A percentile compares a stretch with the other conserved stretches of the same genome.
phyloP scores from a whole-genome alignment of 169 alveolate genomes.

The Plasmodium yoelii region DNA sequence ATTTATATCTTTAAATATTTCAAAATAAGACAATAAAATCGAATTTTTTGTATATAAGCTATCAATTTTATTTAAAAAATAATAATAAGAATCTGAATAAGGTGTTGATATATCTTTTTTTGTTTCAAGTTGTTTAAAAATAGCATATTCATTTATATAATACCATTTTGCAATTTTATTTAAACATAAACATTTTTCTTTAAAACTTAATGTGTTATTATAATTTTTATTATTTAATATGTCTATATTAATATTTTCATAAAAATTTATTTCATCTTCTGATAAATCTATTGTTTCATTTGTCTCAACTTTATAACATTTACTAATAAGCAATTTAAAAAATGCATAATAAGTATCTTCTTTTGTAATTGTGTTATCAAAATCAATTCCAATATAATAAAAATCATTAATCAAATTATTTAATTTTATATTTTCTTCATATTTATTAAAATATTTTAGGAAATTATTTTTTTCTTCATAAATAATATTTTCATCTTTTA shows the following conservation, averaged over 20 bases:
- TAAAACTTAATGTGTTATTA: background rate
- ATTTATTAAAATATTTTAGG: conserved; percentile 10
- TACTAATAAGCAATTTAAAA: conserved; percentile 14
- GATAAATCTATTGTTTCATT: background rate
- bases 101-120: background rate
- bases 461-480: conserved; percentile 12
- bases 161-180: conserved; percentile 28
- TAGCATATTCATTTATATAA: background rate
- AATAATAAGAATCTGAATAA: conserved; percentile 37
- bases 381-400: conserved; percentile 42
- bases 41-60: conserved; percentile 1
- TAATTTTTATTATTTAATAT: conserved; percentile 17
- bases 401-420: conserved; percentile 25
- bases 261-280: conserved; percentile 36
- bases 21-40: conserved; percentile 22
- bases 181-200: conserved; percentile 20
- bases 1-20: conserved; percentile 44
- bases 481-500: background rate
- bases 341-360: conserved; percentile 39
- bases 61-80: conserved; percentile 25
- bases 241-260: conserved; percentile 21
- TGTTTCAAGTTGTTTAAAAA: conserved; percentile 13
- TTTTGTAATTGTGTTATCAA: conserved; percentile 61
- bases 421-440: background rate
- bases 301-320: background rate